These are phyloP conservation scores for Mariannaea sp. DNA, from an alignment of 2,329 filamentous ascomycete species.

Conservation along the genomic window DNA sequence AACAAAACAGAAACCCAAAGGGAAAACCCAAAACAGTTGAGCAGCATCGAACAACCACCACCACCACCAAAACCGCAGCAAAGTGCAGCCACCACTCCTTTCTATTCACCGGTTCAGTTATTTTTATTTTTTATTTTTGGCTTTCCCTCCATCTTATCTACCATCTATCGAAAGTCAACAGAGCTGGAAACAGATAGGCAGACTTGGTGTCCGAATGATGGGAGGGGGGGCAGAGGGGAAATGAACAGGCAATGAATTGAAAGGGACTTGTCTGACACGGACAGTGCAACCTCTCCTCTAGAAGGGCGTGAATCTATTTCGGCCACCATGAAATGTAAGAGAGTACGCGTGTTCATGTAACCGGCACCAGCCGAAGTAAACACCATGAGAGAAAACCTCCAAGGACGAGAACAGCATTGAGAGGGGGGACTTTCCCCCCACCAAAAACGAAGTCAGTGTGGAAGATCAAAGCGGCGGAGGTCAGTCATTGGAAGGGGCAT, in stretches of 20 bases:
- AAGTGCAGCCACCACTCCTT: conserved; percentile 6
- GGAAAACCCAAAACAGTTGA: too few relatives aligned
- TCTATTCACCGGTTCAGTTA: background rate
- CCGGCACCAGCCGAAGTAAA: too few relatives aligned
- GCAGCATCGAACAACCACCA: background rate
- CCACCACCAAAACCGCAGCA: background rate
- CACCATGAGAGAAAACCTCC: background rate
- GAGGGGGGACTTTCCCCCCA: too few relatives aligned
- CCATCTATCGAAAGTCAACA: conserved; percentile 27
- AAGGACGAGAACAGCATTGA: background rate
- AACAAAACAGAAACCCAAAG: background rate
- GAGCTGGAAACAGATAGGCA: conserved; percentile 33
- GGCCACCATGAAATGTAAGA: conserved; percentile 1
- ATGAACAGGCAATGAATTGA: conserved; percentile 3
- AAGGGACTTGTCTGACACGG: conserved; percentile 6
- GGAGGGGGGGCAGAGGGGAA: conserved; percentile 21
- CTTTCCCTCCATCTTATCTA: too few relatives aligned
- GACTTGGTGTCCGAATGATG: background rate
- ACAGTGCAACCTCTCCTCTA: conserved; percentile 7
- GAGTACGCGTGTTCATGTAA: background rate
- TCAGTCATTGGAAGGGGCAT: too few relatives aligned
- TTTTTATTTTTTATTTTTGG: conserved; percentile 1
- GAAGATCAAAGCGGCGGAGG: too few relatives aligned
- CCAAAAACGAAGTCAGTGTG: too few relatives aligned
- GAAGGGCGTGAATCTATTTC: conserved; percentile 13